Base-by-base conservation (phyloP, 768 basidiomycete genomes). In the Hebeloma cylindrosporum region DNA sequence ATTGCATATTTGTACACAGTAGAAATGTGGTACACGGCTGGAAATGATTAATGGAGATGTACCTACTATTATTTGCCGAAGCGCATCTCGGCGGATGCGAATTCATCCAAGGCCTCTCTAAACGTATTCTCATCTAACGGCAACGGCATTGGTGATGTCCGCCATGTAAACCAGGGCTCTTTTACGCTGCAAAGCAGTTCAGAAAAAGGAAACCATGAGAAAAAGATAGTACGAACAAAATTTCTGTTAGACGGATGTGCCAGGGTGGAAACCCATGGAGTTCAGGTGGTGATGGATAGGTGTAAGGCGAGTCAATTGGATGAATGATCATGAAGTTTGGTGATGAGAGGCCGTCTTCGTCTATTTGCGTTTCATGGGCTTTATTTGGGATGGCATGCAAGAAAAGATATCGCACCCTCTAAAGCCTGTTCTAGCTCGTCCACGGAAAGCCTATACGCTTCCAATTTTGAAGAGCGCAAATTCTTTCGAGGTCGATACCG, bases 321-420 rank as follows among this genome's bases (percentile, higher is more conserved):
- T 91, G 86, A 11, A 90, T 70, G 52, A 92, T 80, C 73, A 89
- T 77, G 38, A 92, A 77, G 54, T 92, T 87, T 10, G 88, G 86
- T 10, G 84, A 69, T 13, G 80, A 74, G 33, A 88, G 69, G 26
- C 73, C 78, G 43, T 70, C 61, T 51, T 76, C 65, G 33, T 73
- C 80, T 82, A 55, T 30, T 54, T 40, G 43, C 31, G 16, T 18
- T 36, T 37, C 37, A 40, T 47, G 28, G 26, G 41, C 33, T 26
- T 25, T 36, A 22, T 21, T 42, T 16, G 27, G 16, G 21, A 9
- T 11, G 40, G 21, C 48, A 45, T 33, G 23, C n/a, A 25, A 35
- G 30, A 17, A 26, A 42, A 16, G 10, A 35, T 11, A 18, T 51
- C 70, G 47, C 54, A 83, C 88, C 79, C 74, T 88, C 83, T 45